These are phyloP conservation scores for Dimargaris xerosporica DNA, from an alignment of 192 early-diverging fungal species.

Conservation along the genomic window DNA sequence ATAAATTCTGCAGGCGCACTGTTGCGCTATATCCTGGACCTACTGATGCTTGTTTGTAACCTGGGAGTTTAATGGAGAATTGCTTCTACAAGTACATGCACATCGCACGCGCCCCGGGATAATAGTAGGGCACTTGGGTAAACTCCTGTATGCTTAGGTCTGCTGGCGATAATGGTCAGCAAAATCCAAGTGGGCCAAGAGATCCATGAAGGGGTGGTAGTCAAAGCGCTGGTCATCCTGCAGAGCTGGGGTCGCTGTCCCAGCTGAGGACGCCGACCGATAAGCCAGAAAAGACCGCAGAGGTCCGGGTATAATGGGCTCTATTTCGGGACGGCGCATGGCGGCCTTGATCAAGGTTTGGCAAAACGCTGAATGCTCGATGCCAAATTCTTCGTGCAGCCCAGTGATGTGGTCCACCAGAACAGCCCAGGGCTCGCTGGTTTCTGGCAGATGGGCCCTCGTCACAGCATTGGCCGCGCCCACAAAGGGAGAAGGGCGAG, in stretches of 20 bases:
- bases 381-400: not conserved
- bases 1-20: too few relatives aligned
- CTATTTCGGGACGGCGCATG: not conserved
- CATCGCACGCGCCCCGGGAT: too few relatives aligned
- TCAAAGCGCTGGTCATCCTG: not conserved
- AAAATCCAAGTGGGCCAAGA: not conserved
- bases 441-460: too few relatives aligned
- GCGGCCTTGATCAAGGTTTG: not conserved
- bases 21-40: too few relatives aligned
- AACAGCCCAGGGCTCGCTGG: not conserved
- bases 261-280: not conserved
- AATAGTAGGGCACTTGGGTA: too few relatives aligned
- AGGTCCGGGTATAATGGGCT: not conserved
- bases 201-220: slow-evolving; percentile 3
- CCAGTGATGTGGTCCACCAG: not conserved
- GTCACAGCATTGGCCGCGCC: too few relatives aligned
- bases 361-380: not conserved
- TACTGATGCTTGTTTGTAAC: too few relatives aligned
- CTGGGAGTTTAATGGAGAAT: too few relatives aligned
- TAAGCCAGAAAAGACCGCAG: not conserved
- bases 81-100: too few relatives aligned
- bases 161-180: not conserved
- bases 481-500: too few relatives aligned
- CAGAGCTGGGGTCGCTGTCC: too few relatives aligned
- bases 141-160: too few relatives aligned